Conservation (phyloP, 2,329 filamentous ascomycete genomes). For the Fusarium dlaminii region DNA sequence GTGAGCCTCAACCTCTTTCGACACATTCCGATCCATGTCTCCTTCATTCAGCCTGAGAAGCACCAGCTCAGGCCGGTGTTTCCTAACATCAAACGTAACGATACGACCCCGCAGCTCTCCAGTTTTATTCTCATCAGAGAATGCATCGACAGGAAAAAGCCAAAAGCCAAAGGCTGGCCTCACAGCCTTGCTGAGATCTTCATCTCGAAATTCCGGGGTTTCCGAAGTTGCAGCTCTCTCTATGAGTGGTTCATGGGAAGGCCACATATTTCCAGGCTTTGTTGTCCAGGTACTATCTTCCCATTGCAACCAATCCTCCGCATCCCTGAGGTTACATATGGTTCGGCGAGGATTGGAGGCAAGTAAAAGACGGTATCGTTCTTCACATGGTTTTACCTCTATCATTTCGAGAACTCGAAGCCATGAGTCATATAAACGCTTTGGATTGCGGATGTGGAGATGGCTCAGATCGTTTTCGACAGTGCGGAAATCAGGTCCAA, state of each 20-base stretch:
- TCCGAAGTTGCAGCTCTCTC: neutral
- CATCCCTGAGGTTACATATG: neutral
- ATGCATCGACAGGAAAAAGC: neutral
- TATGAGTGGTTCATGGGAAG: neutral
- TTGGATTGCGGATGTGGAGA: neutral
- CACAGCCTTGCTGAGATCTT: neutral
- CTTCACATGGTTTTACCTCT: neutral
- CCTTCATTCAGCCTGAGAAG: neutral
- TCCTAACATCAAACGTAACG: neutral
- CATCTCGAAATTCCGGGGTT: neutral
- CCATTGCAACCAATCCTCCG: neutral
- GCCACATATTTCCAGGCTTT: rapidly evolving
- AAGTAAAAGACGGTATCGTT: neutral
- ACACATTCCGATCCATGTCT: too few relatives aligned
- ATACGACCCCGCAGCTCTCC: neutral
- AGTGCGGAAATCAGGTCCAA: neutral
- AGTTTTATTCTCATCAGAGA: neutral
- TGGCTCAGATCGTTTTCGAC: neutral
- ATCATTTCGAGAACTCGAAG: neutral
- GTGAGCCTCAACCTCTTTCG: neutral
- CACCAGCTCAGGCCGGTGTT: neutral
- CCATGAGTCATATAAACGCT: neutral
- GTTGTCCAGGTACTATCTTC: neutral
- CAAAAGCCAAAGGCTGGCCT: neutral
- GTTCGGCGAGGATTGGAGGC: rapidly evolving